Base-by-base conservation (phyloP, 2,329 filamentous ascomycete species). In the Ophiocordyceps camponoti-leonardi region DNA sequence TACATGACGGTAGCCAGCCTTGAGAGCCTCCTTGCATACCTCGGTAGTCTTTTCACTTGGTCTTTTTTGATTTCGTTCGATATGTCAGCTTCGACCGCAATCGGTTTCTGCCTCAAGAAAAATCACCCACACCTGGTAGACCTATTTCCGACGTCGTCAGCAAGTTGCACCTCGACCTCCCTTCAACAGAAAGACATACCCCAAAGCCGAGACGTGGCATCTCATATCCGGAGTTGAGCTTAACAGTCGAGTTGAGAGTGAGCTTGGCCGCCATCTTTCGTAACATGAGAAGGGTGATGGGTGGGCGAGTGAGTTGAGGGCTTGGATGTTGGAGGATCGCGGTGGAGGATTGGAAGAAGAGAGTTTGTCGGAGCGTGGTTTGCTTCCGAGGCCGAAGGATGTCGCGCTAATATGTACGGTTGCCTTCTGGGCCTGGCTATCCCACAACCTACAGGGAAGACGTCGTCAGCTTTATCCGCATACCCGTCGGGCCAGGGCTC, bases 191-290 rank as follows among this genome's bases (percentile, higher is more conserved):
- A 2, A 8, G 23, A 8, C 71, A 53, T 62, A 75, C 72, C 44
- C 73, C 73, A 49, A 69, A 76, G 42, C 73, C 73, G 19, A 76
- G 58, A 10, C 61, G 59, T 1, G 73, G 73, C 2, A 77, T 64
- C 45, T 70, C 65, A 49, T 72, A 64, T 52, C 73, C 73, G 55
- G 68, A 76, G 53, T 68, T 70, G 47, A 77, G 65, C 63, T 72
- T 75, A 53, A 67, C 51, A 16, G 63, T 67, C 7, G 70, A 73
- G 42, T 65, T 56, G 47, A 75, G 57, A 12, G 52, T 66, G 47
- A 73, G 61, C 44, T 58, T 59, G 30, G 66, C 54, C 3, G 70
- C 58, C 72, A 75, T 75, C 43, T 51, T 67, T 46, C 44, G 51
- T 42, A 50, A 45, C 49, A 52, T 53, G 39, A 40, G 44, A 11